Base-by-base conservation (phyloP, 495 filamentous ascomycete species). In the Neurospora tetraspora region DNA sequence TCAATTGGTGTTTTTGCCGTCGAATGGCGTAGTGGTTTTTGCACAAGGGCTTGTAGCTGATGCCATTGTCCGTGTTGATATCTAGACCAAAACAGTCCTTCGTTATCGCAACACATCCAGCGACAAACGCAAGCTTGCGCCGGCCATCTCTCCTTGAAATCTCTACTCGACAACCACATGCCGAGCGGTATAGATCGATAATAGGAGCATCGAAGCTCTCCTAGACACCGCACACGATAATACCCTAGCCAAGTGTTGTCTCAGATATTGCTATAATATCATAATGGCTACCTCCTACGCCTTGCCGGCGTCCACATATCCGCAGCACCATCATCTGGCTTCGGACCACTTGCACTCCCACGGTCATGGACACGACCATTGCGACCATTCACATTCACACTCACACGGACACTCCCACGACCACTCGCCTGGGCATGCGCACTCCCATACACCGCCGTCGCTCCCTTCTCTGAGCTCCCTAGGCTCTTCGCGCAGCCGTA, bases 221-320 rank as follows among this genome's bases (percentile, higher is more conserved):
- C 53, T 39, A 40, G 36, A 65, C 45, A 5, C 12, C 20, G 69
- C n/a, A 38, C 39, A 31, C 23, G 11, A 70, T 36, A 27, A 47
- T 31, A 70, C 27, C 23, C 40, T 20, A 71, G 9, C 36, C 36
- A 73, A 42, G 5, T n/a, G 45, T 27, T 65, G 18, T 37, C 39
- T 34, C 27, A n/a, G 68, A 53, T 47, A 68, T 65, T 34, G 18
- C 39, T 61, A 61, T 16, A 61, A 65, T 10, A 23, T 37, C 69
- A 76, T 53, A 34, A 87, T 86, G 85, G 81, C 83, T 39, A 82
- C 86, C 14, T 82, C 86, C 2, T 88, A 87, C 75, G 83, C 83
- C 53, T 80, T 87, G 39, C 86, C 86, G 39, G 81, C 82, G 45
- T 80, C 86, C 42, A 80, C 85, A 31, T 77, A 87, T 68, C 79